Percentiles rank a stretch among this genome's conserved stretches.
These are phyloP conservation scores for Paramecium tetraurelia DNA, from an alignment of 73 alveolate species.

Conservation along the genomic window DNA sequence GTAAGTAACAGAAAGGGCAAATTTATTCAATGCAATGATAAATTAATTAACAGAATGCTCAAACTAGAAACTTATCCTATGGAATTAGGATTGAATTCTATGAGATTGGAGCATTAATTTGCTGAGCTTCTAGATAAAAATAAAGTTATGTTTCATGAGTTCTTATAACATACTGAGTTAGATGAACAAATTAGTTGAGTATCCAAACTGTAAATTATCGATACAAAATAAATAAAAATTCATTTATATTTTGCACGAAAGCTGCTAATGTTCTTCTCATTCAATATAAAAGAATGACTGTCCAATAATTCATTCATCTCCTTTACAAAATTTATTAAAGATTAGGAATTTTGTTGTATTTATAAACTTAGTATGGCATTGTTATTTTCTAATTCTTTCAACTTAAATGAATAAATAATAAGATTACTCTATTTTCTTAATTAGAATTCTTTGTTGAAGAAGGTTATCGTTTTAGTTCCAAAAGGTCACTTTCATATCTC, in stretches of 20 bases:
- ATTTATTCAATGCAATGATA: conserved; percentile 18
- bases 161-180: neutral
- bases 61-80: neutral
- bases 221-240: neutral
- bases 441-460: conserved; percentile 14
- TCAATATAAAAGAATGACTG: conserved; percentile 32
- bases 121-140: neutral
- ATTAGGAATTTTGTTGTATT: neutral
- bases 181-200: conserved; percentile 12
- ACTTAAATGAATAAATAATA: neutral
- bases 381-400: conserved; percentile 16
- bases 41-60: conserved; percentile 14
- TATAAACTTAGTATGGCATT: conserved; percentile 1
- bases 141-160: conserved; percentile 35
- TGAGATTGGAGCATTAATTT: neutral
- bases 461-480: conserved; percentile 42
- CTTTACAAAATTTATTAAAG: conserved; percentile 18
- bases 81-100: neutral
- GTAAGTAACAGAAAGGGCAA: neutral
- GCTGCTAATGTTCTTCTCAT: conserved; percentile 32
- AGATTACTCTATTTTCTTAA: conserved; percentile 23
- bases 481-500: conserved; percentile 43
- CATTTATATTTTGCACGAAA: conserved; percentile 38
- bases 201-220: neutral
- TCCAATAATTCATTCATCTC: conserved; percentile 43